phyloP scores from a whole-genome alignment of 208 protist species.

The Strigomonas culicis region DNA sequence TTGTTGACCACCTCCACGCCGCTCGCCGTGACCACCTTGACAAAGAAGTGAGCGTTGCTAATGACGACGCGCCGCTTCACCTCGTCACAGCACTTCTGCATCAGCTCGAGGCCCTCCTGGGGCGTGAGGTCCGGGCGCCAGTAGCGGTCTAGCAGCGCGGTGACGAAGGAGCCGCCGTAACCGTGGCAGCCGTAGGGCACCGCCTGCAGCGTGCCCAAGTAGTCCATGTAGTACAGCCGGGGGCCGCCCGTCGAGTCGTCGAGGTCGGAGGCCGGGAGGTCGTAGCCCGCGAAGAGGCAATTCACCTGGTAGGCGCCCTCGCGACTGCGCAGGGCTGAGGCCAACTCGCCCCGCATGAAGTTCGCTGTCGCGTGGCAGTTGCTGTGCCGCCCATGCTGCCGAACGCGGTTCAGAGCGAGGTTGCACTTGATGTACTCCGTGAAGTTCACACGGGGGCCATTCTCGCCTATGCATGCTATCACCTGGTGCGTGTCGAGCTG shows the following conservation, averaged over 20 bases:
- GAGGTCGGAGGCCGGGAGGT: slow-evolving; percentile 67
- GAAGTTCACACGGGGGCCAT: slow-evolving; percentile 91
- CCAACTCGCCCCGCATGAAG: slow-evolving; percentile 87
- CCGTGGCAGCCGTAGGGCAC: slow-evolving; percentile 93
- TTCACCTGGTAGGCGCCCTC: slow-evolving; percentile 88
- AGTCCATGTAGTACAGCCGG: slow-evolving; percentile 94
- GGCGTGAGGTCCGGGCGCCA: slow-evolving; percentile 90
- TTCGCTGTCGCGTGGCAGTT: slow-evolving; percentile 81
- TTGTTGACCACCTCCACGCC: slow-evolving; percentile 78
- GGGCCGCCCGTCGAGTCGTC: slow-evolving; percentile 54
- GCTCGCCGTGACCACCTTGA: slow-evolving; percentile 88
- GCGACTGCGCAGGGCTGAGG: slow-evolving; percentile 77
- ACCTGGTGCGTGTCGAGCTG: slow-evolving; percentile 87
- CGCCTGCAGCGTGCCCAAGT: slow-evolving; percentile 89
- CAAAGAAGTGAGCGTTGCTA: slow-evolving; percentile 86
- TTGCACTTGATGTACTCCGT: slow-evolving; percentile 93
- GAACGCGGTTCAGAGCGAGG: slow-evolving; percentile 80
- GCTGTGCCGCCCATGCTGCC: slow-evolving; percentile 75
- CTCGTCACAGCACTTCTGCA: slow-evolving; percentile 93
- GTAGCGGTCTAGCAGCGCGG: slow-evolving; percentile 83
- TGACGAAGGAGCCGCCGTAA: slow-evolving; percentile 91
- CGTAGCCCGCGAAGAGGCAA: slow-evolving; percentile 90
- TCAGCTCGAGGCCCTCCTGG: slow-evolving; percentile 88
- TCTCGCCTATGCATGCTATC: slow-evolving; percentile 84
- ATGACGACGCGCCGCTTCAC: slow-evolving; percentile 90